Base-by-base conservation (phyloP, 371 early-diverging fungal species). In the Catenaria anguillulae region DNA sequence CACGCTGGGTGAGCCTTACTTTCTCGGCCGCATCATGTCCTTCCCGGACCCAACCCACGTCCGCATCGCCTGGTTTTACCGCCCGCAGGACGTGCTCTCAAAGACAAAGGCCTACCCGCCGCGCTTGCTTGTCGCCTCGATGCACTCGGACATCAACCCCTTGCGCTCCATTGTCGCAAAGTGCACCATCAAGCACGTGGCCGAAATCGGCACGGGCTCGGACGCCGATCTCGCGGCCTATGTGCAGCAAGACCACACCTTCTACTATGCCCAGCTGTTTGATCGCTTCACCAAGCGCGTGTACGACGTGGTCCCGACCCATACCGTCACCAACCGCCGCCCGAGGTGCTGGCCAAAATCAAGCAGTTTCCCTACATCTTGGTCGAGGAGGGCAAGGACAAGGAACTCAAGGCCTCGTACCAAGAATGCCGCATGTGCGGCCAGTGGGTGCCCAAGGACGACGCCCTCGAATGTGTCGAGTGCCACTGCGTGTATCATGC, bases 111-210 rank as follows among this genome's bases (percentile, higher is more conserved):
- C 76, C 19, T 76, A 82, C 60, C 90, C 90, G 75, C 77, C 83
- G 37, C 78, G 85, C 5, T 71, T 85, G 8, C 71, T 92, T 34
- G 75, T 90, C 8, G 92, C 92, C 8, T 87, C 88, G 35, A 90
- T 92, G 90, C 85, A 91, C 72, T 82, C 86, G 21, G 91, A 90
- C 66, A 67, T 87, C 66, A 85, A 88, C 62, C 87, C 89, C n/a
- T 74, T 90, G 1, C 76, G 85, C 12, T 77, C 82, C 61, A 89
- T 92, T 67, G 79, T 82, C 48, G 89, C 89, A 52, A 87, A 85
- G 63, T 91, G 92, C 67, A 67, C 65, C 31, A 84, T 91, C 31
- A 70, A 71, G 13, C 92, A 92, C 64, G 75, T 75, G 17, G 64
- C 80, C 45, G 81, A 88, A 63, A 82, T 91, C 43, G n/a, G n/a